Base-by-base conservation (phyloP, 306 rosid species). In the Glycine latifolia region DNA sequence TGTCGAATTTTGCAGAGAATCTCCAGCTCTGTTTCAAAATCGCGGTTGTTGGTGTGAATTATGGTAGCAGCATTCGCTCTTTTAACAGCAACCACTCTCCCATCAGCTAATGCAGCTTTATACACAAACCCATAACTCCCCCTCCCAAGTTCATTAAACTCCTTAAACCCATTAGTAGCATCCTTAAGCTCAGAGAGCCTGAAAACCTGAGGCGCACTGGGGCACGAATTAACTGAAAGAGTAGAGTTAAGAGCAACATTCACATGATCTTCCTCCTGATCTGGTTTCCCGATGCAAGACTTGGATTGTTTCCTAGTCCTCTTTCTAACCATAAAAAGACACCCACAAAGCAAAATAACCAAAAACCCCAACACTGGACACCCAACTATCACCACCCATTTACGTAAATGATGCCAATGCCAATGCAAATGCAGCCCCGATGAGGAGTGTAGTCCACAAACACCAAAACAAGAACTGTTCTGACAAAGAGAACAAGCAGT, bases 121-220 rank as follows among this genome's bases (percentile, higher is more conserved):
- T 93, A 95, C 44, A 95, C 99, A 84, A 95, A 95, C 3, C 99
- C 99, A 86, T 93, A 93, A 74, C 91, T 87, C 55, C 99, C 99
- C 56, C 99, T 88, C 2, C 99, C 99, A 9, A 95, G 90, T 90
- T 95, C 99, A 44, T 91, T 95, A 16, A 95, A 95, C 79, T 95
- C 99, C 86, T 93, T 95, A 90, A 95, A 93, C 16, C 98, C 99
- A 54, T 91, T 95, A 1, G 99, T 93, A n/a, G 99, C 99, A 8
- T 93, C 99, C 83, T 90, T 95, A 41, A 95, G 78, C 68, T 95
- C 99, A 0, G 98, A 87, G 55, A 95, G 99, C 58, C 99, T 85
- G 72, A 95, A 95, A 82, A 93, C 89, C 79, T 90, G 99, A 87
- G 99, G 94, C 52, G 78, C 61, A 60, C 97, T 94, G 0, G 99